phyloP scores from a whole-genome alignment of 176 grass and related monocot genomes.

The Carex cristatella region DNA sequence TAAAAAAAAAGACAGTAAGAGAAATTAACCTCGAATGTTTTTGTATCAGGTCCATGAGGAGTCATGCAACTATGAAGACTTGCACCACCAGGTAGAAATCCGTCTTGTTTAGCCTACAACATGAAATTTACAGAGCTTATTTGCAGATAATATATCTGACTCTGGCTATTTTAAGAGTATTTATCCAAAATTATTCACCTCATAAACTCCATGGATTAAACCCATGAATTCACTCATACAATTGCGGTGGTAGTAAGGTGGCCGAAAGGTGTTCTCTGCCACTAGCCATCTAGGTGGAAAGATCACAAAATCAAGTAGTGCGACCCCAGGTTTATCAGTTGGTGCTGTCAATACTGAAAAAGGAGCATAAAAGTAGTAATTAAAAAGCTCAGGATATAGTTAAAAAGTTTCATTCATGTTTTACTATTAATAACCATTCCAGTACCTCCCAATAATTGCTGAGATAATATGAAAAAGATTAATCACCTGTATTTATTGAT shows the following conservation, averaged over 20 bases:
- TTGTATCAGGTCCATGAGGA: constrained; percentile 91
- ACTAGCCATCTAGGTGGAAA: constrained; percentile 89
- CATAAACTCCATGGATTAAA: constrained; percentile 63
- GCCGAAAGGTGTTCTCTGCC: constrained; percentile 83
- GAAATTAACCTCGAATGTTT: constrained; percentile 58
- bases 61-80: constrained; percentile 95
- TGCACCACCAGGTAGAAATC: constrained; percentile 85
- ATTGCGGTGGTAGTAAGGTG: constrained; percentile 90
- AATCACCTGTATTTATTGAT: constrained; percentile 81
- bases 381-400: neutral
- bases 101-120: constrained; percentile 79
- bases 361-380: neutral
- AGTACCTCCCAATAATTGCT: neutral
- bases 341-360: constrained; percentile 73
- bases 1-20: neutral
- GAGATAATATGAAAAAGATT: neutral
- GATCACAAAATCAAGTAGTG: constrained; percentile 87
- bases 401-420: neutral
- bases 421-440: neutral
- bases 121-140: neutral
- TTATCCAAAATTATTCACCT: constrained; percentile 33
- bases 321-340: constrained; percentile 78
- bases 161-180: neutral
- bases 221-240: constrained; percentile 99
- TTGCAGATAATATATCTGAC: neutral